Evolutionary conservation across 148 eudicot species (phyloP), one percentile per base, ranked within the genome.

Genomic region (Vaccinium myrtillus): DNA sequence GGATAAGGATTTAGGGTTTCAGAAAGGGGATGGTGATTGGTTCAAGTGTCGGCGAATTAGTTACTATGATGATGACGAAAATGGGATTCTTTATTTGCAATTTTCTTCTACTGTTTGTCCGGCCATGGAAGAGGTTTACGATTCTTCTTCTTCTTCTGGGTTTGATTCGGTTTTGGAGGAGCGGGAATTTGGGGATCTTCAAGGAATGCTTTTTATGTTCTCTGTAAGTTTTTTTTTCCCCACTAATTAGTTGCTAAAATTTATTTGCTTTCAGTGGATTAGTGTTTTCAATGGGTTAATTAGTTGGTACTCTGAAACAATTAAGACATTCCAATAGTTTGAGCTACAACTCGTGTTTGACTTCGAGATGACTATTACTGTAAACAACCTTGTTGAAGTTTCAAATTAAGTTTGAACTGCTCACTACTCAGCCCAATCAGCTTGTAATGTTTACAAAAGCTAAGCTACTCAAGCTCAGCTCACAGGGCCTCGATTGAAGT

Each of bases 201-300:
- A 94, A 80, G 99, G 92, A 6, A 81, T 94, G 95, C 94, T 96
- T 51, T 94, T 96, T 82, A 93, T 96, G 98, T 96, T 96, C 92
- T 91, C 94, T 85, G 99, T 96, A 79, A 88, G 92, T 87, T 81
- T 53, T 79, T 19, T 21, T 79, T 16, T 25, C 56, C 18, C 2
- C 27, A n/a, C 32, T 50, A 11, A 15, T 23, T 27, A 77, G 25
- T 51, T 78, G 32, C 18, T n/a, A 50, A 14, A 2, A 53, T 55
- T 39, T 39, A 78, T 25, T 78, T 55, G 46, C 23, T 54, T 78
- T 16, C 43, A 30, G 27, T 27, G 30, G 48, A 59, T 59, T 59
- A 0, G 65, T 59, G 65, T 0, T 19, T 7, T 59, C n/a, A 21
- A 18, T 18, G 65, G 65, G 65, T 59, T 59, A 18, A 59, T 59